Evolutionary conservation across 768 basidiomycete genomes (phyloP), one percentile per base, ranked within the genome.

Genomic region (Tylopilus subfusipes): DNA sequence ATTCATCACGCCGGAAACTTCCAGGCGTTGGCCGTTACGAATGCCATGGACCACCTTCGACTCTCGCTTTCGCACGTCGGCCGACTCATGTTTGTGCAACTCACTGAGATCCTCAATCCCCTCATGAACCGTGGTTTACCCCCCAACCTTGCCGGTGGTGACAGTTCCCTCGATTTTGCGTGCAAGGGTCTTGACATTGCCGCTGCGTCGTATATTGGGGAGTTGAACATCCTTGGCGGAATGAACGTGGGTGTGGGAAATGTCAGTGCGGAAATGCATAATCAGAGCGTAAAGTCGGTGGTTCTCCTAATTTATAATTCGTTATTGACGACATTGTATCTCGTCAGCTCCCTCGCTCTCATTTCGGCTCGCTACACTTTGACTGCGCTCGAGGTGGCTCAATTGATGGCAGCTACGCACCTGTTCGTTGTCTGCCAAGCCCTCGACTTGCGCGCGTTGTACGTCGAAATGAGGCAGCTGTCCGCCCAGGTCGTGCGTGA

Each of bases 231-330:
- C 64, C 79, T 93, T 24, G 91, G 68, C 5, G 68, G 68, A 14
- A 89, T 82, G 73, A 90, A 92, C 0, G 90, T 93, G 12, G 87
- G 86, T 3, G 90, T 89, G 0, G 86, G 88, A 60, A 83, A 91
- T 46, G 90, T 93, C 63, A 87, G 86, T 2, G 91, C 91, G 1
- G 91, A 94, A 72, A 90, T 93, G 88, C 89, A 92, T 66, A 94
- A 94, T 61, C 92, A 94, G 69, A 88, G 92, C 42, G 82, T 94
- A 70, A 94, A 94, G 88, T 90, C 58, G 56, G 87, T 75, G 0
- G 10, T 16, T 21, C 19, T 25, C 38, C 43, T 18, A 6, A 36
- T 34, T 36, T 24, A 12, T n/a, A 16, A 8, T 2, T 13, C 3
- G n/a, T 3, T 27, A 11, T 24, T 53, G 34, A 62, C 53, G 34